phyloP scores from a whole-genome alignment of 768 basidiomycete genomes.

The Lactarius akahatsu region DNA sequence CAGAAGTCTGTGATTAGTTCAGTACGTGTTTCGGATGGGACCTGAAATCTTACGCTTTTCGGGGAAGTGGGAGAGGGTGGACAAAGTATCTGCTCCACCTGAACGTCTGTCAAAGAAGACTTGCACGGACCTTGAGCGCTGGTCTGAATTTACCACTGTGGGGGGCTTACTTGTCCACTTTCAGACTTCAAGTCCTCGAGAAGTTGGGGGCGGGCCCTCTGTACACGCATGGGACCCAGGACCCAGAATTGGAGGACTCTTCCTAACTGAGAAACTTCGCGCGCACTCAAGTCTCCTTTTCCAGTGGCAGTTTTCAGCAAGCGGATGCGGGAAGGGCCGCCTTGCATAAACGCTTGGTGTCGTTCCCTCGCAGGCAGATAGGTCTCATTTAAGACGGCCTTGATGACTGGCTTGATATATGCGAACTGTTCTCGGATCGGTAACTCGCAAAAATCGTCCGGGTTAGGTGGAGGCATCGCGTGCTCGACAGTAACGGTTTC shows the following conservation, averaged over 20 bases:
- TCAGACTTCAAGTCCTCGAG: constrained; percentile 20
- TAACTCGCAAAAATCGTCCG: constrained; percentile 47
- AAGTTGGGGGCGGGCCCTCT: constrained; percentile 1
- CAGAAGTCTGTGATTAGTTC: constrained; percentile 1
- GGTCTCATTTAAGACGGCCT: constrained; percentile 53
- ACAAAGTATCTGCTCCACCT: constrained; percentile 7
- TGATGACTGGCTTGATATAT: constrained; percentile 63
- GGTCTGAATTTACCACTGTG: constrained; percentile 4
- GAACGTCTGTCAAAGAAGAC: constrained; percentile 16
- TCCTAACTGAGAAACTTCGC: constrained; percentile 42
- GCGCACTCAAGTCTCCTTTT: constrained; percentile 41
- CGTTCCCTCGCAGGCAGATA: constrained; percentile 53
- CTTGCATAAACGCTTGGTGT: constrained; percentile 58
- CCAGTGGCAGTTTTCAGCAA: constrained; percentile 39
- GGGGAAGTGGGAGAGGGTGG: neutral
- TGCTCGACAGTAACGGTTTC: constrained; percentile 41
- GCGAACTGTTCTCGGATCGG: constrained; percentile 57
- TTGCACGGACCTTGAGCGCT: constrained; percentile 3
- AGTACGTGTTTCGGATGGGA: neutral
- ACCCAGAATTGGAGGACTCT: constrained; percentile 37
- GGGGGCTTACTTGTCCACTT: constrained; percentile 16
- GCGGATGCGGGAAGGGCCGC: constrained; percentile 48
- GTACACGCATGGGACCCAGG: constrained; percentile 25
- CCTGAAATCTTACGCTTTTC: constrained; percentile 11
- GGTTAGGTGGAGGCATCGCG: constrained; percentile 43